phyloP scores from a whole-genome alignment of 345 rosid species.

The Eucalyptus globulus region DNA sequence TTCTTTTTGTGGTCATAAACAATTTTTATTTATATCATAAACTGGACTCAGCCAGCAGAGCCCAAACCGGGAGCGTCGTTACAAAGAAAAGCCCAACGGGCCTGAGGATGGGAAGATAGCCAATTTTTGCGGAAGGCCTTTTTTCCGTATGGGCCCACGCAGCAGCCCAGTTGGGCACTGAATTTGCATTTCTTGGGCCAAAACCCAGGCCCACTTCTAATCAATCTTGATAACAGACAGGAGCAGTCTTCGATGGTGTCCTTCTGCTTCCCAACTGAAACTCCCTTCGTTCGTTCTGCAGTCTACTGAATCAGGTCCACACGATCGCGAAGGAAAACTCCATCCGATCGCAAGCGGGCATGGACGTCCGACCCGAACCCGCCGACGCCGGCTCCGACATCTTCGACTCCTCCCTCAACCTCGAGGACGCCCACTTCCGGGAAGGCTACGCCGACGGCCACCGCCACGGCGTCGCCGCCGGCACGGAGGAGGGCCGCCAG shows the following conservation, averaged over 20 bases:
- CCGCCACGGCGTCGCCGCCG: conserved; percentile 31
- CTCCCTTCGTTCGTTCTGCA: no score
- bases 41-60: no score
- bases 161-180: no score
- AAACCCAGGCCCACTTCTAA: no score
- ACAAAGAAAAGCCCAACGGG: no score
- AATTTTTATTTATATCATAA: fast-evolving
- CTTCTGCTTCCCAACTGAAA: no score
- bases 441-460: conserved; percentile 62
- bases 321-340: background rate
- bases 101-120: no score
- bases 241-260: background rate
- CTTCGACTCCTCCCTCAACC: conserved; percentile 39
- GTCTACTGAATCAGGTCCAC: background rate
- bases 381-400: conserved; percentile 11
- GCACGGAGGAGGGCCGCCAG: conserved; percentile 35
- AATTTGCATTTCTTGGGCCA: no score
- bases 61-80: no score
- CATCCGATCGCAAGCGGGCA: background rate
- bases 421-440: conserved; percentile 47
- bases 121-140: fast-evolving
- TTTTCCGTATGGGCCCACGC: fast-evolving
- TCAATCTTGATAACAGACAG: background rate
- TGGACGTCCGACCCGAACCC: background rate
- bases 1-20: background rate